These are phyloP conservation scores for Pythium coloratum DNA, from an alignment of 352 stramenopile genomes.

Conservation along the genomic window DNA sequence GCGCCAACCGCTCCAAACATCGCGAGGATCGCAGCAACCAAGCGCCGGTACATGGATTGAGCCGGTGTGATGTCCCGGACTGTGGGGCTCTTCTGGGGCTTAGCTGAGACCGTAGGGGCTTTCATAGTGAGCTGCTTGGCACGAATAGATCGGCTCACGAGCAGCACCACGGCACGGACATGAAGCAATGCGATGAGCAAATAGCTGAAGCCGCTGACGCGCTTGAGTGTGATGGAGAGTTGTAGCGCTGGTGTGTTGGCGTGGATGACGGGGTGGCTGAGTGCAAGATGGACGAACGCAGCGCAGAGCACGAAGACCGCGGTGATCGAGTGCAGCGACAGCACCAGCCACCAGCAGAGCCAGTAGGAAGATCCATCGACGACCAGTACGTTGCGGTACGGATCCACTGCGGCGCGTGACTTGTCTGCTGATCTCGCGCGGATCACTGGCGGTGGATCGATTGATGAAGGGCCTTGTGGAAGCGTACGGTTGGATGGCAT, in stretches of 20 bases:
- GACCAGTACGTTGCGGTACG: background rate
- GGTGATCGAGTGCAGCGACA: background rate
- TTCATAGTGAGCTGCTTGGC: background rate
- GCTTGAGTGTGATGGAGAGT: slow-evolving; percentile 3
- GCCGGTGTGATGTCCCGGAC: background rate
- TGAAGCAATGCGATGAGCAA: slow-evolving; percentile 3
- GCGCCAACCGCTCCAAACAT: background rate
- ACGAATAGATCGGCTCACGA: background rate
- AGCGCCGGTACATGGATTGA: background rate
- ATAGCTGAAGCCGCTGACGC: slow-evolving; percentile 7
- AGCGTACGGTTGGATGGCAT: background rate
- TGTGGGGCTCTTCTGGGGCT: background rate
- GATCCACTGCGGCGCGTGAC: background rate
- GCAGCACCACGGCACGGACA: background rate
- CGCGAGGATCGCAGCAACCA: background rate
- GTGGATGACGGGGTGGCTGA: background rate
- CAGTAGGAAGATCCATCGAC: background rate
- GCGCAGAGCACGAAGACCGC: slow-evolving; percentile 1
- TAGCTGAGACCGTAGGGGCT: background rate
- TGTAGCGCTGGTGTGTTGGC: background rate
- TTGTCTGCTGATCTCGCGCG: background rate
- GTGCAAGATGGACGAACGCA: slow-evolving; percentile 12
- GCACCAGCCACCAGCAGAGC: slow-evolving; percentile 10
- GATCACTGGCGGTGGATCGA: background rate
- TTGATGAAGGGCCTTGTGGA: background rate